Conservation (phyloP, 2,329 filamentous ascomycete genomes). For the Arthrobotrys conoides region DNA sequence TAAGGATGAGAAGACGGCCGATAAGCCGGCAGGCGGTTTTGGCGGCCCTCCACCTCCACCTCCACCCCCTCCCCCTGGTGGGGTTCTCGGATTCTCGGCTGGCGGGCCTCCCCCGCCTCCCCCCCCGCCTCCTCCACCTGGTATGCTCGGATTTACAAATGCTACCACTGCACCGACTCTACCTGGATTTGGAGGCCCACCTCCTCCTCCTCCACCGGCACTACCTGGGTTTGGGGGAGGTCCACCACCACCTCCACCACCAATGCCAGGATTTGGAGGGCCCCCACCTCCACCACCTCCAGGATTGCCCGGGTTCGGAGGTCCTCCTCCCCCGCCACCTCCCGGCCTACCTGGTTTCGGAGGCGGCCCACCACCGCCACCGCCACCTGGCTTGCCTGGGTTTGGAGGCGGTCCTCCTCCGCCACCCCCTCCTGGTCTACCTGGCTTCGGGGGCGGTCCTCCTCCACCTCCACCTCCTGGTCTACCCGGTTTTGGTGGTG, state of each 20-base stretch:
- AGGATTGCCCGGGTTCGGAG: constrained; percentile 65
- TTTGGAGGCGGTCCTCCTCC: constrained; percentile 67
- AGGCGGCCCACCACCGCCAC: constrained; percentile 69
- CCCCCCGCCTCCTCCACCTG: constrained; percentile 69
- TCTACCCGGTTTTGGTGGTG: constrained; percentile 66
- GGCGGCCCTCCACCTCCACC: constrained; percentile 65
- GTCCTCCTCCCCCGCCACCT: constrained; percentile 69
- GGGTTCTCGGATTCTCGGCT: constrained; percentile 64
- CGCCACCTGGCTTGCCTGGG: constrained; percentile 68
- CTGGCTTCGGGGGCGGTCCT: constrained; percentile 66
- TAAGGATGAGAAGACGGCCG: constrained; percentile 40
- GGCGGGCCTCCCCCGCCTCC: constrained; percentile 46
- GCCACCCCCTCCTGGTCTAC: constrained; percentile 66
- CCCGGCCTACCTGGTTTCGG: constrained; percentile 64
- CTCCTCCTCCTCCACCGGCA: constrained; percentile 68
- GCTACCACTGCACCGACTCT: constrained; percentile 67
- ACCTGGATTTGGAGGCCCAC: constrained; percentile 67
- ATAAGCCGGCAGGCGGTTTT: constrained; percentile 52
- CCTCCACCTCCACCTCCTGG: constrained; percentile 67
- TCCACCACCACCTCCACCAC: constrained; percentile 67
- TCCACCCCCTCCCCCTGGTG: constrained; percentile 66
- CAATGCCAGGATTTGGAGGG: constrained; percentile 67
- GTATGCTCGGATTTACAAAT: constrained; percentile 64
- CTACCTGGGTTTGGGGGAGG: constrained; percentile 65
- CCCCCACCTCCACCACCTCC: constrained; percentile 67